Evolutionary conservation across 805 yeast species (phyloP).

Genomic region (Jamesozyma gamospora): DNA sequence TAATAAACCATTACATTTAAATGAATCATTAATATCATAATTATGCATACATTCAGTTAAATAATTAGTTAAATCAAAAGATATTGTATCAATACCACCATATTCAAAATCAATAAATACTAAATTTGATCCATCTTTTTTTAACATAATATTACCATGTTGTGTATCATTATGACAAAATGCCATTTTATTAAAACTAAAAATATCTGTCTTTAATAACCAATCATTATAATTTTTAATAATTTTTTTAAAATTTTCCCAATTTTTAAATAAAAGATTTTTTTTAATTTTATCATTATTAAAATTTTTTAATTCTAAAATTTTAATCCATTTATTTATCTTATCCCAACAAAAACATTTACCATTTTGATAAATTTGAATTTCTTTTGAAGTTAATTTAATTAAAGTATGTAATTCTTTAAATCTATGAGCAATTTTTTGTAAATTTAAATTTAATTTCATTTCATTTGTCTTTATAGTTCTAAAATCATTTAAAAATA

Average conservation of each 20-base stretch:
- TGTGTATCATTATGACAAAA: constrained; percentile 94
- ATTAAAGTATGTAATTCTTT: constrained; percentile 76
- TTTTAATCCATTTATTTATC: constrained; percentile 57
- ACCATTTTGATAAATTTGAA: constrained; percentile 9
- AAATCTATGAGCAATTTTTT: constrained; percentile 85
- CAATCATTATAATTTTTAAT: constrained; percentile 47
- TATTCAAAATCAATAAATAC: constrained; percentile 93
- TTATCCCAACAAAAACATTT: constrained; percentile 43
- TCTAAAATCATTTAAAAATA: constrained; percentile 67
- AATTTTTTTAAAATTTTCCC: constrained; percentile 38
- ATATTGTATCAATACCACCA: constrained; percentile 75
- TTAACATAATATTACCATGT: constrained; percentile 74
- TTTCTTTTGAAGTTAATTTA: constrained; percentile 45
- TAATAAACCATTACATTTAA: constrained; percentile 34
- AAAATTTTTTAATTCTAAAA: constrained; percentile 29
- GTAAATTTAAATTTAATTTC: constrained; percentile 55
- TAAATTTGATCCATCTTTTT: constrained; percentile 34
- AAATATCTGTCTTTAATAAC: constrained; percentile 31
- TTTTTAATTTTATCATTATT: constrained; percentile 15
- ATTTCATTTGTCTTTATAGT: constrained; percentile 63
- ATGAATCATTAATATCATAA: constrained; percentile 48
- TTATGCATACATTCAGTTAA: constrained; percentile 94
- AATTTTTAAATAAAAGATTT: constrained; percentile 32
- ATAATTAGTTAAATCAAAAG: constrained; percentile 81
- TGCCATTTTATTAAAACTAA: constrained; percentile 30